A percentile compares a stretch with the other conserved stretches of the same genome.
Evolutionary conservation across 1,139 yeast genomes (phyloP).

Genomic region (Candida dubliniensis): DNA sequence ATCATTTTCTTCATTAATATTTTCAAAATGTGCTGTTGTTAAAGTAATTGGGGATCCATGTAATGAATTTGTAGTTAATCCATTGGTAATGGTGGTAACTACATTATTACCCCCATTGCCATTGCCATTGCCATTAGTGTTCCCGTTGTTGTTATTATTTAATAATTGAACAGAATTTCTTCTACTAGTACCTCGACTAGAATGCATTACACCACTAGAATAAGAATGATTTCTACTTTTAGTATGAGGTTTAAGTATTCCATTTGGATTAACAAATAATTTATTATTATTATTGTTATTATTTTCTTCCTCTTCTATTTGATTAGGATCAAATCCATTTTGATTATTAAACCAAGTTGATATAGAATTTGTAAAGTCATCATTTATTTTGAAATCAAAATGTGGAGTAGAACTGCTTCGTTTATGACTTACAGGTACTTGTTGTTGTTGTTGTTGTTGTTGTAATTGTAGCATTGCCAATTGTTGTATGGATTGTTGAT

Average conservation of each 20-base stretch:
- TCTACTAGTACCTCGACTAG: constrained; percentile 8
- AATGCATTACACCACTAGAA: constrained; percentile 10
- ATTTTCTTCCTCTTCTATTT: constrained; percentile 2
- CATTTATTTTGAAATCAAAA: constrained; percentile 11
- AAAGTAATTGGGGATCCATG: constrained; percentile 11
- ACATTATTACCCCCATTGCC: not conserved
- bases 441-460: constrained; percentile 5
- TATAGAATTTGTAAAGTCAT: constrained; percentile 11
- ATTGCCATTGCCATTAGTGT: not conserved
- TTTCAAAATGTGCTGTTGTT: constrained; percentile 8
- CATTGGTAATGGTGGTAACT: constrained; percentile 3
- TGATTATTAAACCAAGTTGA: constrained; percentile 6
- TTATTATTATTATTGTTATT: too few relatives aligned
- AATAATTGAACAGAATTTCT: constrained; percentile 13
- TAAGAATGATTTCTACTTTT: constrained; percentile 12
- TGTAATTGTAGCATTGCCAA: too few relatives aligned
- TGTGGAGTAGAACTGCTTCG: constrained; percentile 15
- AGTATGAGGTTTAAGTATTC: constrained; percentile 4
- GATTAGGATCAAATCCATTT: not conserved
- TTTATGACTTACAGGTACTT: constrained; percentile 7
- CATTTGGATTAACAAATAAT: constrained; percentile 8
- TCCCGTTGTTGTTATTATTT: constrained; percentile 1
- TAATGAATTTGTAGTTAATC: constrained; percentile 5
- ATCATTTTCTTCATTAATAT: constrained; percentile 9
- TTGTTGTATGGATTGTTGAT: not conserved